Base-by-base conservation (phyloP, 2,329 filamentous ascomycete species). In the Monosporascus sp. region DNA sequence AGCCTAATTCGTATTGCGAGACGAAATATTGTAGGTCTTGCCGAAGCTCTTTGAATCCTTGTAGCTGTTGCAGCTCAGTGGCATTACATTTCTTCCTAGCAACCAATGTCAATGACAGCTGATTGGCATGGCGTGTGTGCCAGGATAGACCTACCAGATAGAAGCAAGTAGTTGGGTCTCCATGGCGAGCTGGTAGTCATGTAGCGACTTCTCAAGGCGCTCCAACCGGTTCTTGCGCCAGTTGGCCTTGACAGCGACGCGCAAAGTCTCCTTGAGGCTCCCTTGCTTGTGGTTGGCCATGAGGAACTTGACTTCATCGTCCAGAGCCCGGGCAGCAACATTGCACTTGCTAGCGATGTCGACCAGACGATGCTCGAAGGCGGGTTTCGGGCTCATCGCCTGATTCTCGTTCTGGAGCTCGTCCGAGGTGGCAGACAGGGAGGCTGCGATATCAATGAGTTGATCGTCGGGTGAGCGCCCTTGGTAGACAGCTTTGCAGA, bases 211-310 rank as follows among this genome's bases (percentile, higher is more conserved):
- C 28, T 63, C 57, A 3, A 63, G 11, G 7, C 44, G 53, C 0
- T 60, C 49, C n/a, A 65, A 51, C 1, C 61, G 52, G 2, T 49
- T 31, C 37, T 57, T 62, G n/a, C 62, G 51, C 63, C 63, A 63
- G 3, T 28, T 53, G 1, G 52, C 58, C 48, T 63, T 64, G 3
- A 53, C 46, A 1, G 55, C 55, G 2, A 56, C 28, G 14, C 35
- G 24, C 3, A 57, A 24, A 3, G 54, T 55, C 18, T 44, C 51
- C 7, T 37, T 37, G 20, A 58, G 50, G n/a, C 46, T 50, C 20
- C 48, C 51, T n/a, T 45, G 48, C n/a, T 41, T 35, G n/a, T 49
- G n/a, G n/a, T 37, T 48, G 3, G 24, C 40, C 2, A 31, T 18
- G 26, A 58, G 51, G 41, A 55, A 55, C 14, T 47, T 44, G 14